Evolutionary conservation across 257 asterid species (phyloP).

Genomic region (Prunella vulgaris): DNA sequence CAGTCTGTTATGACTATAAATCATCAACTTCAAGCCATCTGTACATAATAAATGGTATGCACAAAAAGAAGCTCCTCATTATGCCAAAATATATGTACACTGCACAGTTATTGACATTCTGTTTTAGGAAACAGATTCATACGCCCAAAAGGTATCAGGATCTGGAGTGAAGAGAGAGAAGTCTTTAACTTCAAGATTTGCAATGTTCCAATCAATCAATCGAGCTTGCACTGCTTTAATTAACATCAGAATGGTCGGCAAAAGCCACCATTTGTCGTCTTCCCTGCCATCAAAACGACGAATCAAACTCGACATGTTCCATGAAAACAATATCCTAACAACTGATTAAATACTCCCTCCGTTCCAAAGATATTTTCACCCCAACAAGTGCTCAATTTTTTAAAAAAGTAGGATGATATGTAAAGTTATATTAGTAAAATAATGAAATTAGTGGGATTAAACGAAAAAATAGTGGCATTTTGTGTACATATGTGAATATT

Average conservation of each 20-base stretch:
- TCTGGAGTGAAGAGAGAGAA: conserved; percentile 80
- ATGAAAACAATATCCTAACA: background rate
- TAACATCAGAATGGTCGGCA: conserved; percentile 72
- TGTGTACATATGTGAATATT: no score
- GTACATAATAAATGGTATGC: conserved; percentile 46
- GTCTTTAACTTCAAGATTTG: conserved; percentile 81
- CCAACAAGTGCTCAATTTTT: no score
- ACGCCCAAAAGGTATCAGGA: conserved; percentile 95
- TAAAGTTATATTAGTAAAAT: no score
- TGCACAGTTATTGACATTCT: background rate
- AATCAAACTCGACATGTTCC: background rate
- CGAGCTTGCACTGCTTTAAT: conserved; percentile 79
- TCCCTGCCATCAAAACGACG: conserved; percentile 52
- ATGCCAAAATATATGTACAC: conserved; percentile 30
- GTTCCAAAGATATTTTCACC: no score
- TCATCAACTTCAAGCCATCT: conserved; percentile 40
- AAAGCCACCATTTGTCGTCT: conserved; percentile 84
- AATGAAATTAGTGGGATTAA: no score
- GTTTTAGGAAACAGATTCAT: conserved; percentile 61
- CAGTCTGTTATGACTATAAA: conserved; percentile 20
- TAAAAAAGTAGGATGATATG: no score
- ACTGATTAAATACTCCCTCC: background rate
- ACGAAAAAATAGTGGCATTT: no score
- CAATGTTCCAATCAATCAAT: conserved; percentile 86
- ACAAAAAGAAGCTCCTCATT: conserved; percentile 17